A percentile compares a stretch with the other conserved stretches of the same genome.
Evolutionary conservation across 768 basidiomycete species (phyloP).

Genomic region (Neoboletus magnificus): DNA sequence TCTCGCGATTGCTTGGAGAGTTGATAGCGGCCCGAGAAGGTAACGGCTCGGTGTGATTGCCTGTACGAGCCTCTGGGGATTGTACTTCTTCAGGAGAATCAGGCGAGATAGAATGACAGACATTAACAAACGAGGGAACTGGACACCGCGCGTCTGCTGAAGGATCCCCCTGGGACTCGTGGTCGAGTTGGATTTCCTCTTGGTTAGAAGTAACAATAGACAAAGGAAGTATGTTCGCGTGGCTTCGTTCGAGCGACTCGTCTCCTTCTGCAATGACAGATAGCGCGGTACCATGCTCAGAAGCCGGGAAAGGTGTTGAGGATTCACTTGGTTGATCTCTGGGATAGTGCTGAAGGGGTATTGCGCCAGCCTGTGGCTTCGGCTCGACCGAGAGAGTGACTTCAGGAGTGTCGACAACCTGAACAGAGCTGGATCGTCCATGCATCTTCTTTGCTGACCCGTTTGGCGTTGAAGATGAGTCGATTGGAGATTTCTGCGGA

Average conservation of each 20-base stretch:
- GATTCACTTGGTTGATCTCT: not conserved
- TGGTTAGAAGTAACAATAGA: not conserved
- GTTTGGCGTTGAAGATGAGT: not conserved
- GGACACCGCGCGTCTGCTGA: constrained; percentile 16
- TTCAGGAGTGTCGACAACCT: constrained; percentile 4
- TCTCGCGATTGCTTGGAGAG: constrained; percentile 7
- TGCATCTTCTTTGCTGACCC: not conserved
- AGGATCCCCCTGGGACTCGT: constrained; percentile 4
- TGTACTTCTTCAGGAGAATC: constrained; percentile 31
- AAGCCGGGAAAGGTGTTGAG: constrained; percentile 20
- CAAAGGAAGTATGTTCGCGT: not conserved
- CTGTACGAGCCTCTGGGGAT: not conserved
- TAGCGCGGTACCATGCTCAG: constrained; percentile 41
- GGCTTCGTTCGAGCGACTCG: constrained; percentile 46
- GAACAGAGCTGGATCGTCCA: not conserved
- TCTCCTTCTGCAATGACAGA: constrained; percentile 75
- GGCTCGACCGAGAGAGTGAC: constrained; percentile 5
- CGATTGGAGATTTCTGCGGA: not conserved
- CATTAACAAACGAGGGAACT: constrained; percentile 31
- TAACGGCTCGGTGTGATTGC: constrained; percentile 19
- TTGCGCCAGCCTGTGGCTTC: not conserved
- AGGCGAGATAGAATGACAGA: constrained; percentile 39
- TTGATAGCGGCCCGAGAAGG: constrained; percentile 6
- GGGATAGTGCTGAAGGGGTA: constrained; percentile 1
- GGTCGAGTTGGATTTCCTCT: not conserved